Evolutionary conservation across 306 rosid species (phyloP), one percentile per base, ranked within the genome.

Genomic region (Medicago lupulina): DNA sequence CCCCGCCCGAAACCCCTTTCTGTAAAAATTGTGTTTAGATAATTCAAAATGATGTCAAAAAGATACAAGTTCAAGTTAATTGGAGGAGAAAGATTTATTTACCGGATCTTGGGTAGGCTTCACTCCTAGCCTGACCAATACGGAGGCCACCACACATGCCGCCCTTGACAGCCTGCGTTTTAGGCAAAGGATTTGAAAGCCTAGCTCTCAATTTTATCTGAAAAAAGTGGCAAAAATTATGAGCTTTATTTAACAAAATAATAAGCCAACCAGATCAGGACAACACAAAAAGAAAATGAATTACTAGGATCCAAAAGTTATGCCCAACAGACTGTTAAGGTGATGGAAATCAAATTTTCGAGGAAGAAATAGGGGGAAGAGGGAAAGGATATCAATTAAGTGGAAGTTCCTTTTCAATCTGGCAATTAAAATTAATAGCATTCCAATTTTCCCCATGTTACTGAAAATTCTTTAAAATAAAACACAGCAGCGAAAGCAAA

Each of bases 181-280:
- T 92, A 49, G 97, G 97, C 83, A 87, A 47, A 63, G 97, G 97
- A 79, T 92, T 92, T 88, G 96, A 88, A 51, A 92, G 93, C 83
- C 97, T 88, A n/a, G 96, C 96, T 75, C 89, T 90, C 74, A 90
- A 86, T 87, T 92, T 90, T 61, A 69, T 67, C 96, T 91, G 74
- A 65, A 46, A 77, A 55, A 50, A n/a, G 70, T 61, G 47, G 46
- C 23, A 64, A 79, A 74, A 62, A 25, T 36, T 58, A 75, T 54
- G 65, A 67, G 54, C 57, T 46, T 55, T 57, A 50, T 67, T 40
- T 28, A 43, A 61, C 61, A 75, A 69, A 68, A 21, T 40, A 23
- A 70, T 7, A 15, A 17, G 60, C 69, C 54, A 64, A 73, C 68
- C 67, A 53, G 65, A 57, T 62, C 23, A 65, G n/a, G 64, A 55